Evolutionary conservation across 2,329 filamentous ascomycete species (phyloP), one percentile per base, ranked within the genome.

Genomic region (Endothia cerciana): DNA sequence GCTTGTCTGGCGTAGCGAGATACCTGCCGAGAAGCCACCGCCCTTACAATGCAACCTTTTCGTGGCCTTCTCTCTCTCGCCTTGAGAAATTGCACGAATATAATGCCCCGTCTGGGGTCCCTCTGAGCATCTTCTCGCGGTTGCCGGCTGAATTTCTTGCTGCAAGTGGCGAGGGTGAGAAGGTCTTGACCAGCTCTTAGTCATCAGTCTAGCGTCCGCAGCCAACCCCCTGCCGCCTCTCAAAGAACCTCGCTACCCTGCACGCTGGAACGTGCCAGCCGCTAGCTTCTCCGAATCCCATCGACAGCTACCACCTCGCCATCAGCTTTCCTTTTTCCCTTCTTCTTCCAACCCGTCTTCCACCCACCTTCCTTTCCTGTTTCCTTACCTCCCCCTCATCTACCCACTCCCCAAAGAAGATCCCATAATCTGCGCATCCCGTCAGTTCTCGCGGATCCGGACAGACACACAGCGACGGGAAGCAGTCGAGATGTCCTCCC

Each of bases 401-500:
- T 19, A 5, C 6, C 19, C 3, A 41, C 40, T 17, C 3, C 40
- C 10, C 5, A 30, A 41, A 17, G 10, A 2, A 33, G 45, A 1
- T 5, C 15, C 17, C n/a, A 30, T 15, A 22, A 15, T 2, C 36
- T 17, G n/a, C 36, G n/a, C n/a, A 41, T 25, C 36, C 22, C 8
- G 19, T 25, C 36, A 15, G 6, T 25, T 58, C 36, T 22, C n/a
- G 55, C 38, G 55, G 19, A 25, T 22, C 6, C n/a, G 19, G n/a
- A 58, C n/a, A 56, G 22, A 41, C 8, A 58, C n/a, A 57, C n/a
- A n/a, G n/a, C 53, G 17, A n/a, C 38, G 8, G 33, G 13, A 25
- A 38, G 30, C 19, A 49, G 56, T 58, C 71, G 79, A 72, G 65
- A 85, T 86, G 83, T 78, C 82, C 68, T 78, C 79, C 49, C 55